Percentiles rank a stretch among this genome's conserved stretches.
Evolutionary conservation across 2,329 filamentous ascomycete species (phyloP).

Genomic region (Colletotrichum eleusines): DNA sequence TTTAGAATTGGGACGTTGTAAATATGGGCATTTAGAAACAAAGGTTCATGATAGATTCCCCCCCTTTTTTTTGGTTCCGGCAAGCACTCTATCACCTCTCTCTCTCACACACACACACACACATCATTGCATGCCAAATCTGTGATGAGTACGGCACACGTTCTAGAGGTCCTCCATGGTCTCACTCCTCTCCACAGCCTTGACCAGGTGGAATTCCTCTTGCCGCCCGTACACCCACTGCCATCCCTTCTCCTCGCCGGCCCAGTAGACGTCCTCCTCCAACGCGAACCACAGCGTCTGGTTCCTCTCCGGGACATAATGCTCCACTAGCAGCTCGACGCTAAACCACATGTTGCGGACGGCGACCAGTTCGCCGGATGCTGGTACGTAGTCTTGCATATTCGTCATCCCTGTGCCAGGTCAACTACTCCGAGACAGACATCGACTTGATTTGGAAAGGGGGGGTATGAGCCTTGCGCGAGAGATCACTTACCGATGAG

Average conservation of each 20-base stretch:
- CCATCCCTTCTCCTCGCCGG: slow-evolving; percentile 53
- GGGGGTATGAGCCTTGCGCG: not conserved
- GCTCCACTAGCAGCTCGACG: slow-evolving; percentile 62
- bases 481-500: slow-evolving; percentile 54
- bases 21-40: slow-evolving; percentile 36
- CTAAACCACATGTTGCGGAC: slow-evolving; percentile 62
- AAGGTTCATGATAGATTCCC: slow-evolving; percentile 34
- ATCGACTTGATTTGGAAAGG: not conserved
- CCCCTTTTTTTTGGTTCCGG: slow-evolving; percentile 16
- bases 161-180: slow-evolving; percentile 26
- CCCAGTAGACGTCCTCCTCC: slow-evolving; percentile 64
- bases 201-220: slow-evolving; percentile 57
- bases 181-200: slow-evolving; percentile 27
- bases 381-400: slow-evolving; percentile 60
- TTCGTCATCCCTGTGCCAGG: slow-evolving; percentile 60
- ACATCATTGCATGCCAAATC: not conserved
- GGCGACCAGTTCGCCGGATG: slow-evolving; percentile 60
- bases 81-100: not conserved
- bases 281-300: slow-evolving; percentile 59
- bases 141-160: not conserved
- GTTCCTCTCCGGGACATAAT: slow-evolving; percentile 60
- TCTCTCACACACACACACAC: not conserved
- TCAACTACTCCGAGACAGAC: not conserved
- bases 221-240: slow-evolving; percentile 64
- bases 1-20: slow-evolving; percentile 19